These are phyloP conservation scores for Phaeosphaeria sp. DNA, from an alignment of 2,329 filamentous ascomycete species.

Conservation along the genomic window DNA sequence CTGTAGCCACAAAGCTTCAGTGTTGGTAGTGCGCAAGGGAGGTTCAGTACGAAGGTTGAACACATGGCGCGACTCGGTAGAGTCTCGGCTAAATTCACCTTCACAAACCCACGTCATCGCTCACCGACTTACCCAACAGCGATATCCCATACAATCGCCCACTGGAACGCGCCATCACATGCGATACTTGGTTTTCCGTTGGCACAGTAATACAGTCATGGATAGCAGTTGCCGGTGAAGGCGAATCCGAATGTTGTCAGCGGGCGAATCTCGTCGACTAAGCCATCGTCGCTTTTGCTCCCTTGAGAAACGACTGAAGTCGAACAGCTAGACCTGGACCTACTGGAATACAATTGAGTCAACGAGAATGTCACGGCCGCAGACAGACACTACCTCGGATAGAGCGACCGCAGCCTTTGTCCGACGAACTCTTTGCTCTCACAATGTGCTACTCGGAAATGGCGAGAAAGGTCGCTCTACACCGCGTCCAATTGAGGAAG, in stretches of 20 bases:
- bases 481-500: slow-evolving; percentile 74
- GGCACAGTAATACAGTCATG: slow-evolving; percentile 20
- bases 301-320: slow-evolving; percentile 13
- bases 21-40: neutral
- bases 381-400: slow-evolving; percentile 65
- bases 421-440: slow-evolving; percentile 82
- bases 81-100: slow-evolving; percentile 24
- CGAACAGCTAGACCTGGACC: slow-evolving; percentile 21
- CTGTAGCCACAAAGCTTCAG: neutral
- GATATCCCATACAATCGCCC: slow-evolving; percentile 11
- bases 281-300: slow-evolving; percentile 21
- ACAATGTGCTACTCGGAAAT: slow-evolving; percentile 58
- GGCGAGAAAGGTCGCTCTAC: slow-evolving; percentile 63
- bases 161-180: slow-evolving; percentile 18
- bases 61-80: slow-evolving; percentile 15
- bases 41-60: neutral
- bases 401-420: slow-evolving; percentile 82
- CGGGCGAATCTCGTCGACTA: slow-evolving; percentile 29
- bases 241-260: slow-evolving; percentile 31
- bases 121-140: slow-evolving; percentile 12
- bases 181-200: neutral
- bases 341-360: slow-evolving; percentile 19
- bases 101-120: slow-evolving; percentile 23
- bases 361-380: slow-evolving; percentile 33
- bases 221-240: slow-evolving; percentile 31